Base-by-base conservation (phyloP, 106 monocot species). In the Apostasia shenzhenica region DNA sequence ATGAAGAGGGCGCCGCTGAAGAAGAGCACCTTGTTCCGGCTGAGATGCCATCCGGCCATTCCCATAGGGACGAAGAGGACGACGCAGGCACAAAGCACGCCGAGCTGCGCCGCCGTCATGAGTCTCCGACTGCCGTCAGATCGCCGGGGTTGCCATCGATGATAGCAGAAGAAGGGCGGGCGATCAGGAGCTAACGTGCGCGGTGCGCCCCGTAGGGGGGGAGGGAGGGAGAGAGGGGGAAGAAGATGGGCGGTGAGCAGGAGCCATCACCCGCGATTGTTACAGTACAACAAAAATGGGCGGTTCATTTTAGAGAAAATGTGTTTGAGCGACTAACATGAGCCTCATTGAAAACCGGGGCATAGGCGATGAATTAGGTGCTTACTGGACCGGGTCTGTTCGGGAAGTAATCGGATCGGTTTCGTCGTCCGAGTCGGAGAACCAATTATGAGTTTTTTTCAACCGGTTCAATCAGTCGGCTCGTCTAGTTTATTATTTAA, bases 1-100 rank as follows among this genome's bases (percentile, higher is more conserved):
- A 91, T 82, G 76, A 86, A 92, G 48, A 94, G 87, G 9, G 84
- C 76, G 56, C 78, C 80, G 81, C 74, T 66, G 89, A 88, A 84
- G 77, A 95, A 85, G 75, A 95, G 84, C 42, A 95, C 53, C 76
- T 92, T 92, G 82, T 89, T 83, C 63, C 95, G 84, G 71, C 77
- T 86, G 38, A 95, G 73, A 70, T 88, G 91, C 75, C 76, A 80
- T 12, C 91, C 88, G 26, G 84, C 88, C 75, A 95, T 68, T 8
- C 74, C 77, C 76, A 95, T 81, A 8, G 91, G 94, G 46, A 95
- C 77, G 81, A 91, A 82, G 45, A 95, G 77, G 40, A 94, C 88
- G 46, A 91, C 65, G 79, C 76, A 83, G 10, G 94, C 91, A 42
- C 81, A 79, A 10, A 92, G 57, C 9, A 74, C 55, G 37, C 82